Conservation (phyloP, 768 basidiomycete genomes). For the Termitomyces sp. region DNA sequence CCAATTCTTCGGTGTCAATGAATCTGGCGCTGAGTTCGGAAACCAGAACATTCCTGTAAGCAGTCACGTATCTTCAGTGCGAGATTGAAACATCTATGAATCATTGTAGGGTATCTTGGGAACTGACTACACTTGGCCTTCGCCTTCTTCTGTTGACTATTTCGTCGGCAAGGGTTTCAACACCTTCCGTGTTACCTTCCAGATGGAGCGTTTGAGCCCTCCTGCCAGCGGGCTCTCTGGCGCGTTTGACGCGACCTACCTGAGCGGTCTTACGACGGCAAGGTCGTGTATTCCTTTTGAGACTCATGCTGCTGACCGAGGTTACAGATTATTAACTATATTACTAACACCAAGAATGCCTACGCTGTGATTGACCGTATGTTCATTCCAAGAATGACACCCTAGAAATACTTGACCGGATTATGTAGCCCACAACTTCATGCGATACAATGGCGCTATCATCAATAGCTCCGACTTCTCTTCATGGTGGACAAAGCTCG, state of each 20-base stretch:
- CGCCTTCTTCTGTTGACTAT: conserved; percentile 35
- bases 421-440: conserved; percentile 48
- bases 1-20: conserved; percentile 57
- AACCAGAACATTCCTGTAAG: conserved; percentile 40
- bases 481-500: conserved; percentile 48
- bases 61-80: neutral
- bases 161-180: conserved; percentile 54
- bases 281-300: conserved; percentile 4
- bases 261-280: conserved; percentile 41
- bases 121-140: conserved; percentile 47
- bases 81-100: neutral
- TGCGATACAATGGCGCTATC: conserved; percentile 48
- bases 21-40: conserved; percentile 61
- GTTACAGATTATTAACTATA: conserved; percentile 49
- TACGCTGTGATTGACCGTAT: conserved; percentile 52
- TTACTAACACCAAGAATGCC: conserved; percentile 49
- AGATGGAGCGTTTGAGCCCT: conserved; percentile 49
- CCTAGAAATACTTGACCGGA: neutral
- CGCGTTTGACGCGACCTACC: conserved; percentile 46
- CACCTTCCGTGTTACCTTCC: conserved; percentile 58
- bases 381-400: conserved; percentile 10
- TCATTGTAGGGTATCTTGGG: conserved; percentile 27
- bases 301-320: neutral
- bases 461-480: conserved; percentile 44
- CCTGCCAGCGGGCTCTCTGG: conserved; percentile 50